Percentiles rank a stretch among this genome's conserved stretches.
phyloP scores from a whole-genome alignment of 108 stramenopile genomes.

The Cyclotella choctawhatcheeana region DNA sequence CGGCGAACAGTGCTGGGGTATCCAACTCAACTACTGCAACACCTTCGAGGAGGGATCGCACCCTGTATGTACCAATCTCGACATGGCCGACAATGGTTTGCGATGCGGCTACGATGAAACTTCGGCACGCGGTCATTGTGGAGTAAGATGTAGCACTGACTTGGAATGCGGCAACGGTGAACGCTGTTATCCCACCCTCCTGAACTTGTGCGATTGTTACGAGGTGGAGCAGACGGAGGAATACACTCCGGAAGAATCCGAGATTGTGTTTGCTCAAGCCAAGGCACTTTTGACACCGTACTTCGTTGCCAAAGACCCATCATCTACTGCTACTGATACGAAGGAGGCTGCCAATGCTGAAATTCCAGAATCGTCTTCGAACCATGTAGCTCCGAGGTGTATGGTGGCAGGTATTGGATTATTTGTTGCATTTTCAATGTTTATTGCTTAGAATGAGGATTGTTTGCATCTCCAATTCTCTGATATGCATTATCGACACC shows the following conservation, averaged over 20 bases:
- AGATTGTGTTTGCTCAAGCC: conserved; percentile 30
- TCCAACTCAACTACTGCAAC: conserved; percentile 50
- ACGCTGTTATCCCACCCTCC: conserved; percentile 30
- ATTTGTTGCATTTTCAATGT: background rate
- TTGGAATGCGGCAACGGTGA: conserved; percentile 31
- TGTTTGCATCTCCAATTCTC: background rate
- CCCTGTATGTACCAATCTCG: conserved; percentile 39
- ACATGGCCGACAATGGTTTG: conserved; percentile 23
- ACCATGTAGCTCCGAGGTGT: background rate
- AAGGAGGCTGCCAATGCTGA: background rate
- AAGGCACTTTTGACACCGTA: conserved; percentile 32
- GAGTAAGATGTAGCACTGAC: conserved; percentile 24
- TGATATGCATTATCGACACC: background rate
- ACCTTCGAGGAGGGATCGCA: conserved; percentile 49
- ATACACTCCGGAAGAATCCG: conserved; percentile 18
- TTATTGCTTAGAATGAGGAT: background rate
- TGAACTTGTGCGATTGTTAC: conserved; percentile 45
- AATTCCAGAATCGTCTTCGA: background rate
- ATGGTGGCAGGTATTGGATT: background rate
- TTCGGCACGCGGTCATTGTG: conserved; percentile 46
- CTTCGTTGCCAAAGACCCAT: conserved; percentile 13
- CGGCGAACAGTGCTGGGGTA: conserved; percentile 49
- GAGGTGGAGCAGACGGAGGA: conserved; percentile 15
- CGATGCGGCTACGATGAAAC: conserved; percentile 46
- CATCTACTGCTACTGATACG: background rate